Base-by-base conservation (phyloP, 148 eudicot genomes). In the Cornus florida region DNA sequence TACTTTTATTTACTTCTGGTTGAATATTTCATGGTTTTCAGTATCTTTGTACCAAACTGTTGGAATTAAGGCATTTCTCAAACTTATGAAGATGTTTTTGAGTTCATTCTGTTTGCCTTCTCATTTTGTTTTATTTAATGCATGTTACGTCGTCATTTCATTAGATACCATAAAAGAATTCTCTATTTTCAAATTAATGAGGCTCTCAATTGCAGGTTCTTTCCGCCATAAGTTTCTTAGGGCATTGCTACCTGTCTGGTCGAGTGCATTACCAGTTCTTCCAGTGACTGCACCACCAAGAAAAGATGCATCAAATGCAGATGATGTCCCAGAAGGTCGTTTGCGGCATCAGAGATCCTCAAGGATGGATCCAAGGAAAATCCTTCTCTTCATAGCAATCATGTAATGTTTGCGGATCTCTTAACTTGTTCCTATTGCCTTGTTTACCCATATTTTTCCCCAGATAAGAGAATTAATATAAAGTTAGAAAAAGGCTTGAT, bases 291-390 rank as follows among this genome's bases (percentile, higher is more conserved):
- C 92, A 33, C 97, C 94, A 35, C 84, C 94, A 69, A 86, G 88
- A 46, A 92, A 88, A 85, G 97, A 90, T 78, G 78, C 87, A 20
- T 77, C 85, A 71, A 88, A 89, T 83, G 87, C 79, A 70, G 94
- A 91, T 82, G 92, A 91, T 78, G 81, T 38, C 68, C 77, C 87
- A 35, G 93, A 92, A 85, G 86, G 88, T 33, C 92, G 94, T 68
- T 50, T 73, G 11, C 86, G 93, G 66, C 94, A 89, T 62, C 91
- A 86, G 46, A 93, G 59, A 71, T 75, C 91, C 53, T 89, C 97
- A 39, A 91, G 92, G 81, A 88, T 90, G 94, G 97, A 93, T 83
- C 94, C 97, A 11, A 91, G 97, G 78, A 91, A 86, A 78, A 84
- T 93, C 78, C 94, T 93, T 82, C 91, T 93, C 67, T 41, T 91